Evolutionary conservation across 805 yeast species (phyloP), one percentile per base, ranked within the genome.

Genomic region (Ogataea methanolica): DNA sequence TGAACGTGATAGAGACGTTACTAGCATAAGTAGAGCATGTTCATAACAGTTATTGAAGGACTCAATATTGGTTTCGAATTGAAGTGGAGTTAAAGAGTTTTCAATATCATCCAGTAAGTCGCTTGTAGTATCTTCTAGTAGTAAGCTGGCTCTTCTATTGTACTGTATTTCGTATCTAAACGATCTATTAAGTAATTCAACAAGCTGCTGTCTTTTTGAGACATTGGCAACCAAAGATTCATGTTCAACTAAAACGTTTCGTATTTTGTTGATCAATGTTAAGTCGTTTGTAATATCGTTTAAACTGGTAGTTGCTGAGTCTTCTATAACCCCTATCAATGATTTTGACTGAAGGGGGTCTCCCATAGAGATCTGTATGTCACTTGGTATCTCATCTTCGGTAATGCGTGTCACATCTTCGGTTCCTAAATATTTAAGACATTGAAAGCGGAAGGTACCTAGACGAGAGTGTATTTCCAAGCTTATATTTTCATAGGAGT

Each of bases 261-360:
- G 46, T 7, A 57, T 54, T 37, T 59, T 58, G 50, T 59, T 59
- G 14, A 52, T 39, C 38, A 58, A 21, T 9, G 55, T 39, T 11
- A 59, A 39, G n/a, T 58, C 50, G 17, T 45, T 46, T 1, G 61
- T 56, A 23, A 56, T 52, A n/a, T 51, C 50, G 3, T 51, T 50
- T 29, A 36, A 19, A n/a, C 44, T 43, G 2, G 50, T 47, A 2
- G 49, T 50, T 22, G 59, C 48, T 33, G 53, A 54, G 14, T 56
- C 58, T 38, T 57, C 61, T 11, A 57, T 55, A 7, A 49, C 47
- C 14, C 49, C 40, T 9, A 56, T 51, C 33, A 54, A 17, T 0
- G 52, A 46, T 17, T 37, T 40, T 4, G 58, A 47, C 21, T 42
- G 17, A 21, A 33, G 39, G 2, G 45, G 40, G 39, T 54, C 53